Base-by-base conservation (phyloP, 768 basidiomycete species). In the Hortiboletus campestris region DNA sequence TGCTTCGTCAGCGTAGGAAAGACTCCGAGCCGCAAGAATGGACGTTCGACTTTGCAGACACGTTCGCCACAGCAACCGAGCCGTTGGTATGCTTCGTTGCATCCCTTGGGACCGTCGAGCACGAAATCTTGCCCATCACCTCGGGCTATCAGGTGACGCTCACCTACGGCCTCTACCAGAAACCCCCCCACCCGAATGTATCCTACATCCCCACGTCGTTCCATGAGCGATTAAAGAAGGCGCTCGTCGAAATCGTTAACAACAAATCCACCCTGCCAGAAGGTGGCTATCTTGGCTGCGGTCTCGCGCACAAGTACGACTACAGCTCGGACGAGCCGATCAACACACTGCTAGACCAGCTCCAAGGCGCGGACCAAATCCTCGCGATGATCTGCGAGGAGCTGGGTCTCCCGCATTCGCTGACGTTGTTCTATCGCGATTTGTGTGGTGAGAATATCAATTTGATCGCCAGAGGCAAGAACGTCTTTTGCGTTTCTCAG, bases 131-230 rank as follows among this genome's bases (percentile, higher is more conserved):
- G 19, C 70, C 67, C 2, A 75, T 81, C 46, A 66, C 46, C 8
- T 69, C 73, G 1, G 79, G 82, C 1, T 63, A 74, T 40, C 73
- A 80, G 1, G 67, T 81, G 32, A 80, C 76, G 6, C 41, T 81
- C 49, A 76, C 79, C 3, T 78, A 75, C 64, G 77, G 78, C 52
- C 70, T 78, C 22, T 60, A 51, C 46, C 25, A 25, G 25, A 25
- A 25, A 25, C 25, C 25, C 25, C 25, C 25, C 25, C 25, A 31
- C 31, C 42, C 12, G 1, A 38, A 10, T 14, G 0, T 10, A 8
- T 20, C 19, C 4, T 29, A 42, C 22, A 17, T 51, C 16, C 25
- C 47, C 4, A 51, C 19, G 2, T 42, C 42, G 2, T 50, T 35
- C 35, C 42, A 44, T 9, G 19, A 31, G 22, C 16, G 6, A 22